Evolutionary conservation across 352 stramenopile species (phyloP), one percentile per base, ranked within the genome.

Genomic region (Phytopythium cucurbitacearum): DNA sequence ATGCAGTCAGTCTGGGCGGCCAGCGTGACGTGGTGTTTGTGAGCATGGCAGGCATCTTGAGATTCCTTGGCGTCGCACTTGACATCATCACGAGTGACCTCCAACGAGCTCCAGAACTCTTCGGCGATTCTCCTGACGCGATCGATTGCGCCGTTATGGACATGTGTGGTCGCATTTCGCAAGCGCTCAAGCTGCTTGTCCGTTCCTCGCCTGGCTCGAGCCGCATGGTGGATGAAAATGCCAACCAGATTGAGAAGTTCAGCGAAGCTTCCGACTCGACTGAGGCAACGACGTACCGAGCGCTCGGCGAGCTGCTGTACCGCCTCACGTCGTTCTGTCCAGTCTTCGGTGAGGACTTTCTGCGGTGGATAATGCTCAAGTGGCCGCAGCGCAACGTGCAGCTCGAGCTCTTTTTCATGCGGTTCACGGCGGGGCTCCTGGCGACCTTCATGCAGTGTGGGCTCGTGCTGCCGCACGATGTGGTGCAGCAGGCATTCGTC

Each of bases 301-400:
- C 69, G 0, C 66, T 91, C 35, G 73, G 71, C 1, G 72, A 87
- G 36, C 57, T 91, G n/a, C 57, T 93, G n/a, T 74, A 75, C 50
- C 65, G 66, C 10, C 70, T 93, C 42, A 64, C 72, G 0, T 53
- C 68, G 16, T 82, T 90, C 53, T 91, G 76, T 3, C 78, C 80
- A 1, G 62, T 69, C 21, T 79, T 91, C 40, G 80, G 77, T 16
- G 67, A 90, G 44, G 58, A 74, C 9, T 75, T 90, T 13, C 49
- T 93, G 33, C 55, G 63, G 8, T 89, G 80, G 74, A 80, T 91
- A 67, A 42, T 93, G 16, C 66, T 65, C 35, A 89, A 88, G 53
- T 93, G 82, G 82, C 82, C 82, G 4, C 65, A 71, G 45, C 71
- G 80, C 47, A 86, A 85, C 57, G 80, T 90, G 9, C 75, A 87